A percentile compares a stretch with the other conserved stretches of the same genome.
Evolutionary conservation across 208 protist species (phyloP).

Genomic region (Crithidia sp.): DNA sequence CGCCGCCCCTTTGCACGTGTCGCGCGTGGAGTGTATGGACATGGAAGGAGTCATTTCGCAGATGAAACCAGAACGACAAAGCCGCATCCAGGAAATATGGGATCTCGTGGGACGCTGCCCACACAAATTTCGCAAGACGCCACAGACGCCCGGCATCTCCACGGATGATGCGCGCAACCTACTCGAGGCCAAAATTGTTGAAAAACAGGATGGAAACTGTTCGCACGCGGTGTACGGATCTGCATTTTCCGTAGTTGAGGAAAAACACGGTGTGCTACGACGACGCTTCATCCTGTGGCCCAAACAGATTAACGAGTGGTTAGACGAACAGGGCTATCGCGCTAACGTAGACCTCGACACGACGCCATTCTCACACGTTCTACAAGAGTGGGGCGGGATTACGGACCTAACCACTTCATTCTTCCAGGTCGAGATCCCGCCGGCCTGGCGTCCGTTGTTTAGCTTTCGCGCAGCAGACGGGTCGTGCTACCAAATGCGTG

Average conservation of each 20-base stretch:
- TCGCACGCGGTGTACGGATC: background rate
- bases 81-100: background rate
- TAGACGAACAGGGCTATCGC: constrained; percentile 14
- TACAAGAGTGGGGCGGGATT: constrained; percentile 16
- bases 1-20: constrained; percentile 8
- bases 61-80: background rate
- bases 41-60: background rate
- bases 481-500: constrained; percentile 11
- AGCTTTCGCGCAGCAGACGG: background rate
- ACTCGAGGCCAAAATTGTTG: constrained; percentile 5
- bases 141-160: background rate
- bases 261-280: constrained; percentile 14
- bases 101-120: constrained; percentile 3
- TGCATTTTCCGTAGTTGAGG: constrained; percentile 15
- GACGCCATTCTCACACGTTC: background rate
- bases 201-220: background rate
- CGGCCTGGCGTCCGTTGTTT: constrained; percentile 7
- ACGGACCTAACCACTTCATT: constrained; percentile 20
- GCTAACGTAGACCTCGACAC: constrained; percentile 1
- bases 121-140: background rate
- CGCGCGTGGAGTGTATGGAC: background rate
- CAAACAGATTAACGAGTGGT: constrained; percentile 16
- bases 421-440: background rate
- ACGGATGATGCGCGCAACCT: background rate
- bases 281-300: constrained; percentile 30